Evolutionary conservation across 805 yeast genomes (phyloP), one percentile per base, ranked within the genome.

Genomic region (Monosporozyma unispora): DNA sequence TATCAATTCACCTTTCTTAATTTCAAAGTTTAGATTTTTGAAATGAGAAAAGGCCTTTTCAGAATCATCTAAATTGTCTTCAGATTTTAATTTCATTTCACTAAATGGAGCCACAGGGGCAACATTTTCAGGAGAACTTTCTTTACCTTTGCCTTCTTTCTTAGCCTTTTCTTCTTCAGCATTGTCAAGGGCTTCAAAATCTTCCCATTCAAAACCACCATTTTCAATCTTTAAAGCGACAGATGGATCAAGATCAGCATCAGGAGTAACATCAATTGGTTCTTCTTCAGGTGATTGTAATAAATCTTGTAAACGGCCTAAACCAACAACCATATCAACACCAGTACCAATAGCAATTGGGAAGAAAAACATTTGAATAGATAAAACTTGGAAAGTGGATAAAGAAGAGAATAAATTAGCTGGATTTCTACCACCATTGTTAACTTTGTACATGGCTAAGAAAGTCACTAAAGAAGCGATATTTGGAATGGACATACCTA

Each of bases 191-290:
- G 52, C 63, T 46, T 66, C 73, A 62, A 70, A 76, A 16, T 63
- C 67, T 48, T 79, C 84, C 96, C 96, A 87, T 50, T 74, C 74
- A 58, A 87, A 87, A 1, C 73, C 62, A 8, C 81, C 95, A 50
- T 78, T 52, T 0, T 60, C 56, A 10, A 84, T 69, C 19, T 63
- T 63, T 43, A 87, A 65, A 0, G 87, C 82, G 69, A 54, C 31
- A 63, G 52, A 5, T 54, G 50, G 49, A 55, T 54, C 63, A 11
- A 61, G 50, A 29, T 50, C 50, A 14, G 59, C 50, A 7, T 52
- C 43, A 1, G 56, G 51, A 18, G 50, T 56, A 39, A 50, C 52
- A 37, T 57, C 61, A 11, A 56, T 50, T n/a, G 57, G 59, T 41
- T 60, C 57, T 33, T 59, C 64, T 47, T 74, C 71, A 14, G 74